Base-by-base conservation (phyloP, 2,329 filamentous ascomycete genomes). In the Stenocarpella maydis region DNA sequence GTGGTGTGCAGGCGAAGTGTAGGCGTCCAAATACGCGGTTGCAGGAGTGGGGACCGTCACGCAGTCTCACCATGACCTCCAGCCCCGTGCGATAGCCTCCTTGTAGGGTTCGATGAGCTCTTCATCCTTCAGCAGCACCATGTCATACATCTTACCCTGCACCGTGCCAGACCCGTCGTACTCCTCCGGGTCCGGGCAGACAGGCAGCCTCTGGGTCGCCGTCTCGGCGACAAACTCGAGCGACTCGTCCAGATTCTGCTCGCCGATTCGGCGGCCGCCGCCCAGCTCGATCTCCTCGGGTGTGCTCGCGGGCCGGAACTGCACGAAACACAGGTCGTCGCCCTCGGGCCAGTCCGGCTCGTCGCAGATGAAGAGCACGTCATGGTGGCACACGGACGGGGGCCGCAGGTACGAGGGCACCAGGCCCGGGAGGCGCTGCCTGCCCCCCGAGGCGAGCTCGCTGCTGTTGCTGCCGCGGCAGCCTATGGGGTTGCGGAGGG, bases 331-430 rank as follows among this genome's bases (percentile, higher is more conserved):
- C 12, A 61, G 26, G 41, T 61, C 58, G n/a, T 61, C 58, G 1
- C 58, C 58, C 26, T 61, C 58, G 15, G 28, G 58, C 58, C 58
- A 61, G 19, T 61, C 58, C 2, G 58, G 58, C 58, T 61, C 58
- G 28, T 61, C 58, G 26, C 26, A 34, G 26, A 61, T 61, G n/a
- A 61, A 61, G 26, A 61, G 58, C 26, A 61, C 58, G 41, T 61
- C 58, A 14, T 61, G 58, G 58, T 61, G 41, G 58, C 41, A 61
- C 7, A 34, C 8, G 19, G 58, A 21, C 6, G 58, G 58, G 34
- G 41, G 26, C 14, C 41, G 26, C 26, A 61, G 41, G 58, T 61
- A 61, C 19, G 58, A 61, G 3, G 41, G 41, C 14, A 61, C 58
- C 58, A 61, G 24, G 3, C 58, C 58, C 3, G 58, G 58, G 26